Evolutionary conservation across 805 yeast genomes (phyloP).

Genomic region (Saccharomycodes ludwigii): DNA sequence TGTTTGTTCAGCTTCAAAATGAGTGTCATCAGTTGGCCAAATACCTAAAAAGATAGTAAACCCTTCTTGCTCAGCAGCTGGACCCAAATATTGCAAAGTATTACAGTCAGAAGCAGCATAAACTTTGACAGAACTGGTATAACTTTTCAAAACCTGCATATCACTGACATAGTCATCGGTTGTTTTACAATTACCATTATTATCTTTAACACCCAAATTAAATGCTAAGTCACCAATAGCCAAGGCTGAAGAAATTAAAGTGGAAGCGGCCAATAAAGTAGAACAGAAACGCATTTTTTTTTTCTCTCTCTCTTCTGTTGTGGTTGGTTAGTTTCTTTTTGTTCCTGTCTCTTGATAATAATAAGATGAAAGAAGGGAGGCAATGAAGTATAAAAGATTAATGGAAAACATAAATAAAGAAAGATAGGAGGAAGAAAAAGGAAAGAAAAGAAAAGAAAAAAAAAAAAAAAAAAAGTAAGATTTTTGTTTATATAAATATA

Average conservation of each 20-base stretch:
- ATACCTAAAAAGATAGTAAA: constrained; percentile 73
- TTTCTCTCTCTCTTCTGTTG: too few species aligned
- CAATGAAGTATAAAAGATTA: too few species aligned
- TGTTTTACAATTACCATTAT: constrained; percentile 64
- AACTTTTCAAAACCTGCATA: constrained; percentile 42
- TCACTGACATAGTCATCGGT: constrained; percentile 61
- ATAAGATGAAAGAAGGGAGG: too few species aligned
- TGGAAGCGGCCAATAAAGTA: constrained; percentile 25
- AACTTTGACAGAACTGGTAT: constrained; percentile 62
- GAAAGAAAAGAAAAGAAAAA: too few species aligned
- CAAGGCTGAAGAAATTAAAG: constrained; percentile 23
- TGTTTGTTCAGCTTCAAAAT: constrained; percentile 58
- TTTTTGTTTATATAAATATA: too few species aligned
- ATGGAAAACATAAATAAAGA: too few species aligned
- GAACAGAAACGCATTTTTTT: constrained; percentile 25
- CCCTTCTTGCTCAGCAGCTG: constrained; percentile 71
- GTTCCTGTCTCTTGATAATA: too few species aligned
- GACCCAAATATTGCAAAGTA: constrained; percentile 73
- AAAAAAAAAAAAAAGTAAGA: too few species aligned
- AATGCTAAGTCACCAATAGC: constrained; percentile 70
- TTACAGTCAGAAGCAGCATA: constrained; percentile 93
- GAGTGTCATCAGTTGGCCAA: constrained; percentile 86
- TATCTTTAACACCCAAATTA: constrained; percentile 75
- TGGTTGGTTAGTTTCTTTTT: too few species aligned
- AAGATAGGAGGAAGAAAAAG: too few species aligned